Base-by-base conservation (phyloP, 2,329 filamentous ascomycete species). In the Metarhizium humberi region DNA sequence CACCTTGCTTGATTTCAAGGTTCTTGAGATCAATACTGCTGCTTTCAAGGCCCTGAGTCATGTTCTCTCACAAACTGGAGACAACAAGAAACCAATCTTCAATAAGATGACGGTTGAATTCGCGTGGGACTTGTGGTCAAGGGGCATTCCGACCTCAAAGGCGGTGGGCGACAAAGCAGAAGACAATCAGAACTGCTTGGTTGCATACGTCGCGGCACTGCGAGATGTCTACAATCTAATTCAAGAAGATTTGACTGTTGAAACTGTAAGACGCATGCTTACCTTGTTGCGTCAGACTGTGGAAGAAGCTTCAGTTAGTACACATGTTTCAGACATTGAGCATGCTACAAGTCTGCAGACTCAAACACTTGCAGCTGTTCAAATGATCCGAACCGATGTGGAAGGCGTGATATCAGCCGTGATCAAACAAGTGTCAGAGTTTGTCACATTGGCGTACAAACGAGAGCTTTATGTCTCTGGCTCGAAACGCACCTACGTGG, bases 131-230 rank as follows among this genome's bases (percentile, higher is more conserved):
- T 69, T 91, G 4, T 92, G 88, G 88, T 81, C 81, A 16, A 75
- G 80, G 43, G 80, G 81, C 2, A 76, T 87, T n/a, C 85, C 86
- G 0, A 71, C 77, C 3, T 70, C 75, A 1, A 71, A 71, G 36
- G 62, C 60, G 13, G 57, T 52, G 11, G 61, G 59, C 11, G 57
- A 57, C 32, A 77, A 76, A 51, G 69, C 75, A 0, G 72, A 72
- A 2, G 80, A 88, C 58, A 95, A 94, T 61, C 90, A 96, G 66
- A 85, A 86, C 55, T 91, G 89, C 11, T 80, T 92, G n/a, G 74
- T 89, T 34, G 88, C 91, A n/a, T 96, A 96, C 71, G 81, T 94
- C 1, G 79, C 85, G 25, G 80, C 87, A 1, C 80, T 94, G 45
- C 77, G 84, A 55, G 86, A 94, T 62, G 78, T 97, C 1, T 95